phyloP scores from a whole-genome alignment of 139 green algal genomes.

The Closterium sp. region DNA sequence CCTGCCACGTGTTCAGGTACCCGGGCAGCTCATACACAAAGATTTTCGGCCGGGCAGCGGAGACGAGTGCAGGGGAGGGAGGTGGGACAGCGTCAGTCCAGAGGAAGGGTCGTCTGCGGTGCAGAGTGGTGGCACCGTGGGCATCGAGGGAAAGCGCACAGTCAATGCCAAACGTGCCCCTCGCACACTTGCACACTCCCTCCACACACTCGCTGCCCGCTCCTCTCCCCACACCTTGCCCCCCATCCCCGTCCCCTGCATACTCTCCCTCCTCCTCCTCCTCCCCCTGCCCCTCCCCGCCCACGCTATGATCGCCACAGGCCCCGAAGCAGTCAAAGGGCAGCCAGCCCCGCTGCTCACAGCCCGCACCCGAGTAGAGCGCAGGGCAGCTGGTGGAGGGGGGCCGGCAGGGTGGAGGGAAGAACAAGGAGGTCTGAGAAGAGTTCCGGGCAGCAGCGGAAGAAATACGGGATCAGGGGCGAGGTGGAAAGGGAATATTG shows the following conservation, averaged over 20 bases:
- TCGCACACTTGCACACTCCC: neutral
- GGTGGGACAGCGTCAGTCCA: neutral
- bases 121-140: neutral
- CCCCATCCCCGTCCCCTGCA: neutral
- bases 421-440: neutral
- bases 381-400: neutral
- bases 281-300: neutral
- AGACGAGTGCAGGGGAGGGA: neutral
- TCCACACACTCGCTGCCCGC: neutral
- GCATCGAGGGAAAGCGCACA: neutral
- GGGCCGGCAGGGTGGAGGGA: neutral
- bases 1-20: conserved; percentile 29
- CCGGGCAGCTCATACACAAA: conserved; percentile 42
- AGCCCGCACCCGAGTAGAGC: neutral
- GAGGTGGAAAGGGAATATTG: no score
- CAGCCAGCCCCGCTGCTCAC: neutral
- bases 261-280: neutral
- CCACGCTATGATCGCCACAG: neutral
- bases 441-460: no score
- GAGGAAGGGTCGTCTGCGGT: neutral
- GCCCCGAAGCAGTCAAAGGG: neutral
- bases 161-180: conserved; percentile 1
- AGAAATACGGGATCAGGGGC: no score
- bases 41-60: neutral
- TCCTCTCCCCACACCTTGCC: neutral